Percentiles rank a stretch among this genome's conserved stretches.
These are phyloP conservation scores for Oryza brachyantha DNA, from an alignment of 176 grass and related monocot species.

Conservation along the genomic window DNA sequence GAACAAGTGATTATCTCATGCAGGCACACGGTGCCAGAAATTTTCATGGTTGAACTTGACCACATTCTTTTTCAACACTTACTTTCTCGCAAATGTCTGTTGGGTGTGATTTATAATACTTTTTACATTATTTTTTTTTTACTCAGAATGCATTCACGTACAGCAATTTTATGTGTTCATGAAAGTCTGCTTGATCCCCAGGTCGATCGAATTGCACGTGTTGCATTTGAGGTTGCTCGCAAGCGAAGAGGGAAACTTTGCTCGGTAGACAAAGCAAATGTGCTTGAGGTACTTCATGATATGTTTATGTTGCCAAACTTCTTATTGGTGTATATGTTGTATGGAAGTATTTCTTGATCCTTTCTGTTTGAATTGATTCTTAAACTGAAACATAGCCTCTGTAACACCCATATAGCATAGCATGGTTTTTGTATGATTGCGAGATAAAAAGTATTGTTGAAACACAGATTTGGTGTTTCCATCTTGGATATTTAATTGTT, in stretches of 20 bases:
- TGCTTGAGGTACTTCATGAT: conserved; percentile 63
- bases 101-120: neutral
- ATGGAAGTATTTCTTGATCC: neutral
- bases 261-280: conserved; percentile 96
- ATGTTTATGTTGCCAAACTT: conserved; percentile 8
- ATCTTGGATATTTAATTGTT: neutral
- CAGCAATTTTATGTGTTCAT: conserved; percentile 23
- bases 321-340: neutral
- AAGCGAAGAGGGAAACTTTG: conserved; percentile 76
- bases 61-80: neutral
- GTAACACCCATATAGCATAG: neutral
- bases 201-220: conserved; percentile 80
- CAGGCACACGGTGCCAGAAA: neutral
- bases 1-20: neutral
- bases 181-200: conserved; percentile 11
- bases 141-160: neutral
- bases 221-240: conserved; percentile 86
- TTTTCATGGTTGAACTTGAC: neutral
- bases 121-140: no score
- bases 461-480: neutral
- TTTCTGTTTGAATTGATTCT: neutral
- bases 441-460: neutral
- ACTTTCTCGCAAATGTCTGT: neutral
- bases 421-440: neutral
- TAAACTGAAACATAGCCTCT: neutral